Evolutionary conservation across 768 basidiomycete species (phyloP).

Genomic region (Russula lepida): DNA sequence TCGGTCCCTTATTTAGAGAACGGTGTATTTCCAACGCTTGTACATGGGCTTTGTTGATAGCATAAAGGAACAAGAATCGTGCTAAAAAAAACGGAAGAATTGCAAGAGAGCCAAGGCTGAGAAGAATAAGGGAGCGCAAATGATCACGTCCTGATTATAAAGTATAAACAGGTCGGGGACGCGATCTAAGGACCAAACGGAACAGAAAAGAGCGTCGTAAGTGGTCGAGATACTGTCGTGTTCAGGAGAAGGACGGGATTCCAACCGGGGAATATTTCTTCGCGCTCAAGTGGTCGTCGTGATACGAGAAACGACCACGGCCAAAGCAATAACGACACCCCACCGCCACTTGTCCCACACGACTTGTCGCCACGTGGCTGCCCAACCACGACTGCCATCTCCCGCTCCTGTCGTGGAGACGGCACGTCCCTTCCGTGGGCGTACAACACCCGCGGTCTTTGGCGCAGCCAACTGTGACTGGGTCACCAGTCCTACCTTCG

Average conservation of each 20-base stretch:
- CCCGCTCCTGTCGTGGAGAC: conserved; percentile 21
- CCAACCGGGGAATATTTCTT: neutral
- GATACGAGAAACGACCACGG: conserved; percentile 68
- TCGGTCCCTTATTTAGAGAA: neutral
- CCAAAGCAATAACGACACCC: conserved; percentile 69
- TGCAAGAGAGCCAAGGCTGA: conserved; percentile 7
- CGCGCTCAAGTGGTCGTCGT: conserved; percentile 36
- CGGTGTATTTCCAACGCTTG: conserved; percentile 1
- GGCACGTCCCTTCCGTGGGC: conserved; percentile 19
- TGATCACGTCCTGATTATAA: conserved; percentile 13
- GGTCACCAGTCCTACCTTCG: neutral
- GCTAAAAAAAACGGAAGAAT: conserved; percentile 5
- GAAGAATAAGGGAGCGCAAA: conserved; percentile 1
- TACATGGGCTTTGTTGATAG: conserved; percentile 16
- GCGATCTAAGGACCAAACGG: conserved; percentile 7
- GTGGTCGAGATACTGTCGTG: conserved; percentile 8
- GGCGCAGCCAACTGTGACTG: conserved; percentile 1
- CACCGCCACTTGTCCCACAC: conserved; percentile 82
- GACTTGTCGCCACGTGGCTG: conserved; percentile 53
- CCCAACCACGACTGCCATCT: conserved; percentile 38
- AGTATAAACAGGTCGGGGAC: neutral
- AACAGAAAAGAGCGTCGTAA: conserved; percentile 17
- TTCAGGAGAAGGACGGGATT: neutral
- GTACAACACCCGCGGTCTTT: conserved; percentile 11
- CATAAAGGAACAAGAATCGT: conserved; percentile 12